Evolutionary conservation across 1,139 yeast species (phyloP), one percentile per base, ranked within the genome.

Genomic region (Debaryomyces udenii): DNA sequence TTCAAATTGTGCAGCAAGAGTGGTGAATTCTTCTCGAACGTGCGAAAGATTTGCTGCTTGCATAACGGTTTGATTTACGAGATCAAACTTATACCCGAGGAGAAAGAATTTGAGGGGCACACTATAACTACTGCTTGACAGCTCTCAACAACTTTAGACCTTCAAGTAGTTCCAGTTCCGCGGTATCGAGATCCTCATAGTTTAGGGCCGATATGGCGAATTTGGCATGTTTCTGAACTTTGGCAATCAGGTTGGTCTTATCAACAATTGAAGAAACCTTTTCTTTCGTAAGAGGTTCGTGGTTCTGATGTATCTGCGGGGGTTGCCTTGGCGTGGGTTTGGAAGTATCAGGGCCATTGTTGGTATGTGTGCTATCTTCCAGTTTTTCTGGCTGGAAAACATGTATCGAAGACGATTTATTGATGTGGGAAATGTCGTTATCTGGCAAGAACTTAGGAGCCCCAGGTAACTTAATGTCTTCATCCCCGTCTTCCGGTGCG

Each of bases 141-240:
- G 38, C 30, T 30, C 51, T 44, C 42, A 80, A 53, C 36, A 77
- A 37, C 23, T 68, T 75, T 40, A 91, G 65, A 0, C 96, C 96
- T 20, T 70, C 59, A 30, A 68, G 64, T 31, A 93, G 70, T 61
- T 93, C 96, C n/a, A 65, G 66, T 37, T 85, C 80, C 0, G 98
- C 98, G 0, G 98, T 93, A 4, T 62, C 71, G 34, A 81, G 68
- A 55, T 93, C 99, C 49, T 93, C 98, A 60, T 90, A 93, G 59
- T 90, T 91, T 52, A 93, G 74, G 0, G 99, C 99, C 37, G 96
- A 87, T 7, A 91, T 84, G 3, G 97, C 98, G 61, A 83, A 93
- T 61, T 85, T 87, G 38, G 97, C 93, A 50, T 81, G 86, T 56
- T 86, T 89, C 57, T 91, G 97, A 0, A 90, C 86, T 49, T 74